These are phyloP conservation scores for Clathrospora elynae DNA, from an alignment of 2,329 filamentous ascomycete species.

Conservation along the genomic window DNA sequence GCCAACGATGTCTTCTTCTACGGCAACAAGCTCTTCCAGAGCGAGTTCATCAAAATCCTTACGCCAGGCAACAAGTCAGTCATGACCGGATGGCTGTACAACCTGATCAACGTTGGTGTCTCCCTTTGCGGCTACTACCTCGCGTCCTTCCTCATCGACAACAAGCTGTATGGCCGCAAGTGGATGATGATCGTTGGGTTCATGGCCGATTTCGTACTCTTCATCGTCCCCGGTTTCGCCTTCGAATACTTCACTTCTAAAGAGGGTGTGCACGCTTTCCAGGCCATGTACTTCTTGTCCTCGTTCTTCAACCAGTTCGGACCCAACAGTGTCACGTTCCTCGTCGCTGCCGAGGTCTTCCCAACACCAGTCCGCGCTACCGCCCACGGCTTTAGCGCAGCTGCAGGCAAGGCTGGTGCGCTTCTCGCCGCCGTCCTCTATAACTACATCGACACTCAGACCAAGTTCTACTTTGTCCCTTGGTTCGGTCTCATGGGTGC, in stretches of 20 bases:
- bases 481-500: slow-evolving; percentile 94
- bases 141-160: slow-evolving; percentile 87
- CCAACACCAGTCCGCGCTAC: slow-evolving; percentile 91
- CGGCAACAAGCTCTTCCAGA: slow-evolving; percentile 97
- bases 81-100: slow-evolving; percentile 90
- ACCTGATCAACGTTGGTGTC: slow-evolving; percentile 86
- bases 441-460: slow-evolving; percentile 87
- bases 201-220: slow-evolving; percentile 89
- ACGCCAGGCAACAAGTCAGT: slow-evolving; percentile 71
- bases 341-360: slow-evolving; percentile 95
- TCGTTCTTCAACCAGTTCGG: slow-evolving; percentile 99
- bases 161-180: slow-evolving; percentile 95
- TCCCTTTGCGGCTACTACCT: slow-evolving; percentile 88
- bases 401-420: slow-evolving; percentile 85
- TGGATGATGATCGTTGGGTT: slow-evolving; percentile 97
- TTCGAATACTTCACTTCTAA: slow-evolving; percentile 79
- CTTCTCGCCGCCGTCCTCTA: slow-evolving; percentile 86
- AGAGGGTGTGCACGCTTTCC: slow-evolving; percentile 81
- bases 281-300: slow-evolving; percentile 97
- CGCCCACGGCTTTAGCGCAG: slow-evolving; percentile 93
- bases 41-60: slow-evolving; percentile 84
- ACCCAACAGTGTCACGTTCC: slow-evolving; percentile 94
- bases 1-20: slow-evolving; percentile 99
- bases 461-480: slow-evolving; percentile 88
- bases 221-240: slow-evolving; percentile 87